These are phyloP conservation scores for Eucalyptus regnans DNA, from an alignment of 345 rosid genomes.

Conservation along the genomic window DNA sequence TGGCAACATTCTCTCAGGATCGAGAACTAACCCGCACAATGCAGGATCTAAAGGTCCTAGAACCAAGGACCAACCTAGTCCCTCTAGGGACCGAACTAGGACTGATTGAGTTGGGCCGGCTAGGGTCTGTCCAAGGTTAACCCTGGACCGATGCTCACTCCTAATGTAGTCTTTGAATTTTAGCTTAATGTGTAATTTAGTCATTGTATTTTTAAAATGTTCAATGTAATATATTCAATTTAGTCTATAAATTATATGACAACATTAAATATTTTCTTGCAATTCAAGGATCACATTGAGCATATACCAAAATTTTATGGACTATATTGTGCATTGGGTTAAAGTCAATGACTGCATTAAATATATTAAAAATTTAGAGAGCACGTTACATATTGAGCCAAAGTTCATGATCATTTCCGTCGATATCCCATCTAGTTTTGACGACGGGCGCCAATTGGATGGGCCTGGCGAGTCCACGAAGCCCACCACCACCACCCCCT, in stretches of 20 bases:
- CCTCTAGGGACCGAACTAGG: fast-evolving
- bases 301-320: not conserved
- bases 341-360: fast-evolving
- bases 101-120: too few species aligned
- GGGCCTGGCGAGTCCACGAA: not conserved
- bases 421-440: not conserved
- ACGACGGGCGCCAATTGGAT: not conserved
- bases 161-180: too few species aligned
- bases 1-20: too few species aligned
- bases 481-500: not conserved
- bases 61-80: too few species aligned
- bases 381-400: fast-evolving
- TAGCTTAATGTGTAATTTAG: too few species aligned
- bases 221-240: not conserved
- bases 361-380: too few species aligned
- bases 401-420: not conserved
- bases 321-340: not conserved
- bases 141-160: fast-evolving
- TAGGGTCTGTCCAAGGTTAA: too few species aligned
- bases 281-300: not conserved
- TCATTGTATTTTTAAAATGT: too few species aligned
- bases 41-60: too few species aligned
- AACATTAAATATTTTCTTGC: not conserved
- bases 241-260: not conserved
- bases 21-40: fast-evolving